Conservation (phyloP, 345 rosid genomes). For the Gossypium sturtianum region DNA sequence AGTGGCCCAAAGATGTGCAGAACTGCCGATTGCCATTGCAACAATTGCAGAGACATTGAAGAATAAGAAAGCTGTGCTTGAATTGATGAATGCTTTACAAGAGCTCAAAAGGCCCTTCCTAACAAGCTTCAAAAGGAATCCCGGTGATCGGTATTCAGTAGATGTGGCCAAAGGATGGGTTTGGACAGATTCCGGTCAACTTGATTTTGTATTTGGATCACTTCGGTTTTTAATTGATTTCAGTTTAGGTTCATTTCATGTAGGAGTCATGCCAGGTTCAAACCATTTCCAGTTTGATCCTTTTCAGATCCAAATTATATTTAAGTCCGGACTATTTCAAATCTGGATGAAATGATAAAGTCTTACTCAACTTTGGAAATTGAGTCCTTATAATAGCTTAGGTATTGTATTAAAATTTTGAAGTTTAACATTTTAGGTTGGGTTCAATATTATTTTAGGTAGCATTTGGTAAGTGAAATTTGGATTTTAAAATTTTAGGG, state of each 20-base stretch:
- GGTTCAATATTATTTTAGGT: too few relatives aligned
- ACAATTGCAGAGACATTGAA: conserved; percentile 17
- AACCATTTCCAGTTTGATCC: background rate
- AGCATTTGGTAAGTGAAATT: too few relatives aligned
- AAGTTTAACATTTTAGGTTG: too few relatives aligned
- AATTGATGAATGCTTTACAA: conserved; percentile 14
- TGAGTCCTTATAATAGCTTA: too few relatives aligned
- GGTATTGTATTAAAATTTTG: too few relatives aligned
- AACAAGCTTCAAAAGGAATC: background rate
- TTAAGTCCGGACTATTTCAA: background rate
- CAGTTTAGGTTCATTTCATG: background rate
- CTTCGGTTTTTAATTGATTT: background rate
- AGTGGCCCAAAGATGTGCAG: conserved; percentile 20
- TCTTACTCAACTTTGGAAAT: too few relatives aligned
- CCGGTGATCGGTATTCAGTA: background rate
- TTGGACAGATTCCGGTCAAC: background rate
- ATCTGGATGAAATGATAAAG: background rate
- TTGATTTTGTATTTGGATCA: background rate
- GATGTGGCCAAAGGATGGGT: background rate
- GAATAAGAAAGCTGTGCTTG: background rate
- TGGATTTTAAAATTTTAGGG: too few relatives aligned
- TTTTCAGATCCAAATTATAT: background rate
- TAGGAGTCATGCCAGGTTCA: background rate
- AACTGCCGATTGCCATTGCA: conserved; percentile 22
- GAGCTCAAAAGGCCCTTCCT: background rate